A percentile compares a stretch with the other conserved stretches of the same genome.
These are phyloP conservation scores for Phytophthora pseudosyringae DNA, from an alignment of 352 stramenopile species.

Conservation along the genomic window DNA sequence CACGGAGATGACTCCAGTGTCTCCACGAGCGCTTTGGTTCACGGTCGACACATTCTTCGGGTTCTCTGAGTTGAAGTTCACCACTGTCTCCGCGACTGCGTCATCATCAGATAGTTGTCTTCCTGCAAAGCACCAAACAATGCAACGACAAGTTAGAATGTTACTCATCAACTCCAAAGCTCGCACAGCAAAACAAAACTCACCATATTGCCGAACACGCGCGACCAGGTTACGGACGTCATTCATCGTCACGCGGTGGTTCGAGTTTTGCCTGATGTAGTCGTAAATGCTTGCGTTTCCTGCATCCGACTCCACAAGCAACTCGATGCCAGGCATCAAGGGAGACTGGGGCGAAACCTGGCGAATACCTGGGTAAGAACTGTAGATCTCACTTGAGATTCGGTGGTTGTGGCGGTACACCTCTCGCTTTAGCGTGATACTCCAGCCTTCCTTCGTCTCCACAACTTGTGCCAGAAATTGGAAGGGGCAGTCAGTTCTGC, in stretches of 20 bases:
- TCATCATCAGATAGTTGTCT: conserved; percentile 5
- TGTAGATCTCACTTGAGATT: conserved; percentile 10
- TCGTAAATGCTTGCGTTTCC: conserved; percentile 10
- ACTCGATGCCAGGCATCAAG: conserved; percentile 12
- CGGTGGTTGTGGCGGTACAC: conserved; percentile 12
- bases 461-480: conserved; percentile 10
- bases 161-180: no score
- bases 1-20: conserved; percentile 16
- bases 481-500: conserved; percentile 4
- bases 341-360: conserved; percentile 13
- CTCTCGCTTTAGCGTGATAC: conserved; percentile 3
- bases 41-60: conserved; percentile 10
- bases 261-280: conserved; percentile 16
- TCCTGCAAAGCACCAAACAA: neutral
- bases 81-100: conserved; percentile 7
- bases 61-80: conserved; percentile 2
- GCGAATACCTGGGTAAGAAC: conserved; percentile 24
- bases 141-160: no score
- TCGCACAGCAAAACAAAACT: no score
- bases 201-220: no score
- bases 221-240: conserved; percentile 1
- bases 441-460: conserved; percentile 6
- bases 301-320: conserved; percentile 4
- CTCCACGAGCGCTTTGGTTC: conserved; percentile 8
- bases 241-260: conserved; percentile 11